Percentiles rank a stretch among this genome's conserved stretches.
Evolutionary conservation across 2,329 filamentous ascomycete species (phyloP).

Genomic region (Thelonectria rubi): DNA sequence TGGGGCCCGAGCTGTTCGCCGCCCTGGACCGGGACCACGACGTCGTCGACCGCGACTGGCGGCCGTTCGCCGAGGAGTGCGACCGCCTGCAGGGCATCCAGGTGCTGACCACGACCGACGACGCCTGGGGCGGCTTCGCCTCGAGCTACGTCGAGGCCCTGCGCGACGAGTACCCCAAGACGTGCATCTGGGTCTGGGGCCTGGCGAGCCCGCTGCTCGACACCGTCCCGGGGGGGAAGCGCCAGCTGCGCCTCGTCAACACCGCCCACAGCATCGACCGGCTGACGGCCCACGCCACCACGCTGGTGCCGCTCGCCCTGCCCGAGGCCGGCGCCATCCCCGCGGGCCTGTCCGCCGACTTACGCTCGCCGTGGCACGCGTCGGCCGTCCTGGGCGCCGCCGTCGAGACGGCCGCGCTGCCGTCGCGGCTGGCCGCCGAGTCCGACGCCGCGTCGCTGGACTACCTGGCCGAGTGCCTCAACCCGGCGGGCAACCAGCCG

Average conservation of each 20-base stretch:
- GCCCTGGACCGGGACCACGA: conserved; percentile 82
- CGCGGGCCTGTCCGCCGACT: conserved; percentile 66
- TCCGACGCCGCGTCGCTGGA: conserved; percentile 61
- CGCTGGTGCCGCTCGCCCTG: conserved; percentile 79
- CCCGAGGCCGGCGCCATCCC: conserved; percentile 65
- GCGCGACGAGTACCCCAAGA: conserved; percentile 90
- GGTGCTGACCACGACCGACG: conserved; percentile 74
- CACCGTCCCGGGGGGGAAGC: conserved; percentile 61
- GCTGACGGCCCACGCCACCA: conserved; percentile 75
- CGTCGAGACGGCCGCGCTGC: conserved; percentile 81
- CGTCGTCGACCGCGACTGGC: conserved; percentile 86
- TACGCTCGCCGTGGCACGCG: conserved; percentile 78
- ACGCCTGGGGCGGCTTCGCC: conserved; percentile 84
- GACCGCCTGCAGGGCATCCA: conserved; percentile 93
- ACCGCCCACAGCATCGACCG: conserved; percentile 75
- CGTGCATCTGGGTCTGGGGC: conserved; percentile 87
- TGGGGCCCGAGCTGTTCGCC: conserved; percentile 79
- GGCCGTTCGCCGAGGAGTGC: conserved; percentile 90
- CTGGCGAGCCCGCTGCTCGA: conserved; percentile 69
- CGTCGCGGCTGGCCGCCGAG: conserved; percentile 68
- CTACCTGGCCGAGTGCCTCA: conserved; percentile 72
- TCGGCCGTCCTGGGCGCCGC: conserved; percentile 80
- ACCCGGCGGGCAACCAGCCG: conserved; percentile 79
- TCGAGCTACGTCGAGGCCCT: conserved; percentile 78
- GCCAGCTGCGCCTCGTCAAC: conserved; percentile 72